Percentiles rank a stretch among this genome's conserved stretches.
These are phyloP conservation scores for Incumbomyces lentus DNA, from an alignment of 2,329 filamentous ascomycete species.

Conservation along the genomic window DNA sequence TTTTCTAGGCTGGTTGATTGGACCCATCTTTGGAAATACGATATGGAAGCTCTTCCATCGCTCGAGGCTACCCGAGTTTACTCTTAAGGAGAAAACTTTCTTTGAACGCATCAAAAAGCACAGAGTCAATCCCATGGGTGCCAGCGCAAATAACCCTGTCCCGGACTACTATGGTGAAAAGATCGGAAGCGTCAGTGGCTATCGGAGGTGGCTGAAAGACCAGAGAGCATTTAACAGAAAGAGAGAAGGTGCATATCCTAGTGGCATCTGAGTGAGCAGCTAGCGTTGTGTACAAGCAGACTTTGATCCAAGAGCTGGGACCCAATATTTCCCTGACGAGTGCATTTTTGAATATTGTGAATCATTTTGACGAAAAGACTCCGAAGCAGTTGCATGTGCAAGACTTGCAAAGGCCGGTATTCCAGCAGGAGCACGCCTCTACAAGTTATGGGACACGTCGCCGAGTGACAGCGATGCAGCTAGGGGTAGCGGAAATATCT, in stretches of 20 bases:
- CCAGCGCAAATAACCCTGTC: conserved; percentile 82
- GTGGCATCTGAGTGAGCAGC: neutral
- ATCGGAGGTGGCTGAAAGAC: conserved; percentile 93
- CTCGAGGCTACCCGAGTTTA: conserved; percentile 31
- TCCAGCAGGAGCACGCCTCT: too few species aligned
- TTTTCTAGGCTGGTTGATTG: conserved; percentile 77
- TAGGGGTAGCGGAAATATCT: too few species aligned
- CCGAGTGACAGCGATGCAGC: too few species aligned
- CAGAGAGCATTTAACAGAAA: conserved; percentile 96
- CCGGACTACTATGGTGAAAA: conserved; percentile 99
- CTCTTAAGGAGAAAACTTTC: conserved; percentile 84
- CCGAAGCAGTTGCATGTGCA: too few species aligned
- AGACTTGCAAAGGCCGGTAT: too few species aligned
- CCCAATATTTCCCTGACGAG: too few species aligned
- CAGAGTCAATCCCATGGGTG: conserved; percentile 80
- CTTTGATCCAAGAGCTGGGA: too few species aligned
- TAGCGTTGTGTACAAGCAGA: too few species aligned
- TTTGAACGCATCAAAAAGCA: conserved; percentile 84
- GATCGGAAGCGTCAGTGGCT: conserved; percentile 84
- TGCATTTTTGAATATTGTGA: too few species aligned
- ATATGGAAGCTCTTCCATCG: conserved; percentile 70
- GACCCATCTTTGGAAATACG: conserved; percentile 69
- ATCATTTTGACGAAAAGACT: too few species aligned
- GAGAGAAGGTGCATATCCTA: conserved; percentile 33
- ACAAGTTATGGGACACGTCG: too few species aligned